Conservation (phyloP, 2,329 filamentous ascomycete genomes). For the Hortaea sp. region DNA sequence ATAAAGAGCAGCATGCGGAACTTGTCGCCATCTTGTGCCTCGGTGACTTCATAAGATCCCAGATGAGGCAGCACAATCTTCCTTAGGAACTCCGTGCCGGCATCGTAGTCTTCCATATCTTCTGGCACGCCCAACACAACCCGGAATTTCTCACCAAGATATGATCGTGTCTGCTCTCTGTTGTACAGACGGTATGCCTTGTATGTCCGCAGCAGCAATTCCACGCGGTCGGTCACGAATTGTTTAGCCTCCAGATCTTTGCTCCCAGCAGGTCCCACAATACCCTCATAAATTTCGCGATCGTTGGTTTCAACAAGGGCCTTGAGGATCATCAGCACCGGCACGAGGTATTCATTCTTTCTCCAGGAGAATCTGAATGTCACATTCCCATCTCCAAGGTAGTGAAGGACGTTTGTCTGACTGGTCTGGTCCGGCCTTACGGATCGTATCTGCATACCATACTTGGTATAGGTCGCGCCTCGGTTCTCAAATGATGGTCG, state of each 20-base stretch:
- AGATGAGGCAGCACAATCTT: slow-evolving; percentile 87
- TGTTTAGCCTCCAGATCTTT: slow-evolving; percentile 71
- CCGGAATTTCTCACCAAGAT: slow-evolving; percentile 83
- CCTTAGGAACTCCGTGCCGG: slow-evolving; percentile 81
- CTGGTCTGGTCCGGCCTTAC: slow-evolving; percentile 96
- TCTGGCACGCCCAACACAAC: slow-evolving; percentile 76
- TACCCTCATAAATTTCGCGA: slow-evolving; percentile 86
- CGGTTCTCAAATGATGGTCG: slow-evolving; percentile 82
- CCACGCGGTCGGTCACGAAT: slow-evolving; percentile 88
- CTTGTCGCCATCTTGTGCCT: slow-evolving; percentile 79
- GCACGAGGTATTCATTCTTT: slow-evolving; percentile 93
- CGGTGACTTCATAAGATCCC: slow-evolving; percentile 73
- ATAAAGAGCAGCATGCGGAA: slow-evolving; percentile 92
- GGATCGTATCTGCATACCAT: slow-evolving; percentile 81
- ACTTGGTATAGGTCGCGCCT: slow-evolving; percentile 78
- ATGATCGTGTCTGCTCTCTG: slow-evolving; percentile 70
- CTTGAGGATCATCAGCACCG: slow-evolving; percentile 93
- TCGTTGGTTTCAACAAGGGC: slow-evolving; percentile 93
- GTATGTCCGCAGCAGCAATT: slow-evolving; percentile 84
- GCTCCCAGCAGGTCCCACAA: slow-evolving; percentile 68
- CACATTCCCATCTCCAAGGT: slow-evolving; percentile 88
- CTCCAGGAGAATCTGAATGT: slow-evolving; percentile 97
- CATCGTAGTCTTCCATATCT: slow-evolving; percentile 77
- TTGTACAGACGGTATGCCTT: slow-evolving; percentile 81
- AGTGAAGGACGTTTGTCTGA: slow-evolving; percentile 94